Percentiles rank a stretch among this genome's conserved stretches.
Evolutionary conservation across 2,329 filamentous ascomycete genomes (phyloP).

Genomic region (Trichoderma semiorbis): DNA sequence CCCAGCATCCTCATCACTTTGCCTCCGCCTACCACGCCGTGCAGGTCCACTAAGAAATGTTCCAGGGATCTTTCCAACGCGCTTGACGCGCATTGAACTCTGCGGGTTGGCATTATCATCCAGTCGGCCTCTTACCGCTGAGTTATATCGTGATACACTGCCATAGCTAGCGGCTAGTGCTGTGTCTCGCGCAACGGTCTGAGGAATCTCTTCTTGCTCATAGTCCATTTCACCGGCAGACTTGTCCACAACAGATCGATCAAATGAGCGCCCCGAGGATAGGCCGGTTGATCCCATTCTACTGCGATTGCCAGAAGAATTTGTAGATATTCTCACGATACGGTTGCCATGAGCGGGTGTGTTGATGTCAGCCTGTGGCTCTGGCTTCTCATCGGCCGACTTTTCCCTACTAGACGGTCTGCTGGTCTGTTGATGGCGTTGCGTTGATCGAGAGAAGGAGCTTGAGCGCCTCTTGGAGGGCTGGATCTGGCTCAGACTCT

Average conservation of each 20-base stretch:
- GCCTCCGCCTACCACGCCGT: slow-evolving; percentile 65
- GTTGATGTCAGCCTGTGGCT: slow-evolving; percentile 43
- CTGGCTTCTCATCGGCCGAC: slow-evolving; percentile 38
- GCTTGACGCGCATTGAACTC: slow-evolving; percentile 73
- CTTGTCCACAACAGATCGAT: slow-evolving; percentile 33
- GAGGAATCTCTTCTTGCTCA: slow-evolving; percentile 47
- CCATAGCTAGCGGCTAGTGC: slow-evolving; percentile 43
- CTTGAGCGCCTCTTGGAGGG: slow-evolving; percentile 47
- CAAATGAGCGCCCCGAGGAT: slow-evolving; percentile 36
- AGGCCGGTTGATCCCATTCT: slow-evolving; percentile 36
- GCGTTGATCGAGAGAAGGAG: slow-evolving; percentile 43
- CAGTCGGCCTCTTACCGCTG: slow-evolving; percentile 50
- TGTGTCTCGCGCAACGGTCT: slow-evolving; percentile 48
- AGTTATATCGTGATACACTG: slow-evolving; percentile 51
- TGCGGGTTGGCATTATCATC: slow-evolving; percentile 65
- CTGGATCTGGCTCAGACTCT: slow-evolving; percentile 40
- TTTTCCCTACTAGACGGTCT: slow-evolving; percentile 42
- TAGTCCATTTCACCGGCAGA: slow-evolving; percentile 39
- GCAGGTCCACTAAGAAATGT: slow-evolving; percentile 78
- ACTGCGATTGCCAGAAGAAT: slow-evolving; percentile 47
- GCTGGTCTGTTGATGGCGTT: slow-evolving; percentile 31
- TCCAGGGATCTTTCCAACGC: slow-evolving; percentile 70
- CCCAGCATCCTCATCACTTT: slow-evolving; percentile 64
- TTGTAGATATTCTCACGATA: slow-evolving; percentile 53
- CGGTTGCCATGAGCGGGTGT: slow-evolving; percentile 52